Evolutionary conservation across 129 eudicot genomes (phyloP).

Genomic region (Calendula officinalis): DNA sequence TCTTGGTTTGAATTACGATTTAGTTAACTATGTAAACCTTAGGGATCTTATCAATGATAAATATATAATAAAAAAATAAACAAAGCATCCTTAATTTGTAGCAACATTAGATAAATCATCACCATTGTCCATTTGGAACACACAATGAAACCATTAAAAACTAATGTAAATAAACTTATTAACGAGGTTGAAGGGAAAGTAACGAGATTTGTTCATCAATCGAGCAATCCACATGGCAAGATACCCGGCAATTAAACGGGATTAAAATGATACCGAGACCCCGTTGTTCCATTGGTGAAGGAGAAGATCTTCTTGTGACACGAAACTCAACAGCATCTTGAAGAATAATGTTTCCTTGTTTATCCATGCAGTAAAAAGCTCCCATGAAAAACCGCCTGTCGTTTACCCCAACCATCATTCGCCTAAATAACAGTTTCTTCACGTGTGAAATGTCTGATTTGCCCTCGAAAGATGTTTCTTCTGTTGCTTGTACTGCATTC

Average conservation of each 20-base stretch:
- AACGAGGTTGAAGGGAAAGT: slow-evolving; percentile 49
- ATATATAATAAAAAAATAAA: no score
- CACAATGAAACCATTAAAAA: neutral
- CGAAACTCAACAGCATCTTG: slow-evolving; percentile 90
- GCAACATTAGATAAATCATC: no score
- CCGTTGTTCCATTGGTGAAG: slow-evolving; percentile 86
- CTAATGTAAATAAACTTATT: neutral
- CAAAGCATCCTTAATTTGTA: no score
- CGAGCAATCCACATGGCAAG: slow-evolving; percentile 88
- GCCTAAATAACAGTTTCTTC: slow-evolving; percentile 55
- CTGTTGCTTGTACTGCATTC: slow-evolving; percentile 21
- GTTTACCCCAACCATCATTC: slow-evolving; percentile 70
- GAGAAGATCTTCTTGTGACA: slow-evolving; percentile 59
- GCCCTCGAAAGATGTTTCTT: slow-evolving; percentile 21
- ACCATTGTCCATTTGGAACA: neutral
- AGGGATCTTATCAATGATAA: no score
- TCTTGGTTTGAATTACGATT: no score
- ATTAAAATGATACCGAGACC: slow-evolving; percentile 82
- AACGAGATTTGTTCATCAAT: slow-evolving; percentile 71
- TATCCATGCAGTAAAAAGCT: slow-evolving; percentile 74
- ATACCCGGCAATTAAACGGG: slow-evolving; percentile 65
- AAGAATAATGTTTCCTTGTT: slow-evolving; percentile 87
- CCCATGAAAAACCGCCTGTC: slow-evolving; percentile 89
- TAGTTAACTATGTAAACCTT: no score
- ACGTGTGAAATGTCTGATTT: slow-evolving; percentile 38